Base-by-base conservation (phyloP, 345 rosid genomes). In the Lenwebbia sp. region DNA sequence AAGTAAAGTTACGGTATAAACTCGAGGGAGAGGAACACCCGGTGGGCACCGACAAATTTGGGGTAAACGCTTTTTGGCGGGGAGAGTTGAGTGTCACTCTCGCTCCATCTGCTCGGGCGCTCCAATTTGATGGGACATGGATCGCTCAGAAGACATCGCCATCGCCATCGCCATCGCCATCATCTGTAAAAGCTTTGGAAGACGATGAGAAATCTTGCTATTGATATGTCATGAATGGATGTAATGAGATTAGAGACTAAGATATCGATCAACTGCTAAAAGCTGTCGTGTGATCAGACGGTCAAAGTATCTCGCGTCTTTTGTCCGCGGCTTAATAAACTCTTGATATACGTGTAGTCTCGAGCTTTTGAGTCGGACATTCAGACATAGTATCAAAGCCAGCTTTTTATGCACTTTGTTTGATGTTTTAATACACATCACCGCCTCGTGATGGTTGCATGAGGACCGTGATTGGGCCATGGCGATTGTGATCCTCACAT, bases 291-390 rank as follows among this genome's bases (percentile, higher is more conserved):
- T 49, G 13, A 49, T 49, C 51, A 11, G 13, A 49, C 13, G 13
- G 7, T 10, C 13, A 49, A 11, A 49, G 51, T 3, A 49, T 49
- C 51, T 49, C 51, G 13, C 51, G 1, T n/a, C 37, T 1, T n/a
- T 58, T 60, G 51, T n/a, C 70, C 4, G 1, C 0, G 0, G 13
- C 6, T n/a, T 60, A n/a, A 1, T 6, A 5, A n/a, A 58, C 19
- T 58, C 1, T 58, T 58, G 28, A 58, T 58, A 3, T 0, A n/a
- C 17, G 0, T 13, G 70, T n/a, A 13, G 28, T n/a, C 37, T n/a
- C 9, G 0, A 25, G 37, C 2, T n/a, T 58, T 58, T 58, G 33
- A 60, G 14, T 13, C 9, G 51, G 13, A 49, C 13, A 11, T 49
- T 49, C 51, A 10, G 13, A 10, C 13, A 11, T 4, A 11, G 4